A percentile compares a stretch with the other conserved stretches of the same genome.
Conservation (phyloP, 2,329 filamentous ascomycete genomes). For the Sclerotinia sclerotiorum region DNA sequence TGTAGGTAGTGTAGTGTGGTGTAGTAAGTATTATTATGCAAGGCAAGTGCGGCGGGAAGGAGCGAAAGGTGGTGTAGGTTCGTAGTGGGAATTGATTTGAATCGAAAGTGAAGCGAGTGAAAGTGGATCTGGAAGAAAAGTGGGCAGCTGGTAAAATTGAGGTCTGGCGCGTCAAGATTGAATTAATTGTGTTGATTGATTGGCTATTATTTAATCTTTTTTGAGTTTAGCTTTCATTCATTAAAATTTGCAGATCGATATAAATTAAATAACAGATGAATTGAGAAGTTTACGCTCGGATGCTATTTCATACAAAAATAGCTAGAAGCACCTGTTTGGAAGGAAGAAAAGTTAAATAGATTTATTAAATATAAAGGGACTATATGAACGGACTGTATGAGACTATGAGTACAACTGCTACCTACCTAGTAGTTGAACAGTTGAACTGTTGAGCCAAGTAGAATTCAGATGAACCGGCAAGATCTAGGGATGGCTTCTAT, state of each 20-base stretch:
- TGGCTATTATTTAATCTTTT: background rate
- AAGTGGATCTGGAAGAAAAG: background rate
- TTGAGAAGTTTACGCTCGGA: background rate
- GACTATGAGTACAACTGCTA: too few relatives aligned
- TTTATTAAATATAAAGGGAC: too few relatives aligned
- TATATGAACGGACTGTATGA: too few relatives aligned
- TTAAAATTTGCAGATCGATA: background rate
- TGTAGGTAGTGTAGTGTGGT: background rate
- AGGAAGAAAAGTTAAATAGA: too few relatives aligned
- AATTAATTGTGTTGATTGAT: background rate
- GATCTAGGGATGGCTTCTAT: background rate
- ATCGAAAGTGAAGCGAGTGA: background rate
- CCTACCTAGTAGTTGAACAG: too few relatives aligned
- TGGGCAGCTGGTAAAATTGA: background rate
- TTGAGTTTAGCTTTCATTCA: background rate
- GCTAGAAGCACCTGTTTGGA: too few relatives aligned
- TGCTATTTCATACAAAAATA: background rate
- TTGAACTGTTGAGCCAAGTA: background rate
- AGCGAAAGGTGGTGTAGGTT: background rate
- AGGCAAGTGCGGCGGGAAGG: constrained; percentile 4
- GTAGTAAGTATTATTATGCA: background rate
- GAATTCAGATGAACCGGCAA: background rate
- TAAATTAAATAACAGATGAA: background rate
- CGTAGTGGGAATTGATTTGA: background rate
- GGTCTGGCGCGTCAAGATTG: constrained; percentile 3